Evolutionary conservation across 495 filamentous ascomycete species (phyloP).

Genomic region (Filosporella fistucella): DNA sequence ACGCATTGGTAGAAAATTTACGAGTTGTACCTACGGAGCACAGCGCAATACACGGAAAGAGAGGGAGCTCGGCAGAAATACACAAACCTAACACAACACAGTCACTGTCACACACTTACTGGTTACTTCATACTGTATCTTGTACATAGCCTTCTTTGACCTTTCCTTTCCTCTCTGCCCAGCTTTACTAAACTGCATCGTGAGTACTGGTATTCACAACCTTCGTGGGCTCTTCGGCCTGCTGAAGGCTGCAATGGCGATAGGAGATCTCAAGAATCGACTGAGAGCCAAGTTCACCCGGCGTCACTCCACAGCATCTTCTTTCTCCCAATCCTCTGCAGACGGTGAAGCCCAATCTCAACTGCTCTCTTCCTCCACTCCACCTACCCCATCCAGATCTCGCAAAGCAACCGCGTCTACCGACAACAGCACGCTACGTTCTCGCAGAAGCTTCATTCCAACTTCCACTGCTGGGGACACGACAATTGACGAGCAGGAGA

Average conservation of each 20-base stretch:
- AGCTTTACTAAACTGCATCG: too few species aligned
- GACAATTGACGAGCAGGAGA: constrained; percentile 2
- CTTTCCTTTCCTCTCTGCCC: too few species aligned
- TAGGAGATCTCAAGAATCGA: constrained; percentile 42
- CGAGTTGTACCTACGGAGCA: too few species aligned
- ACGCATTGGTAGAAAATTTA: too few species aligned
- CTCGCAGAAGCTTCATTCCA: not conserved
- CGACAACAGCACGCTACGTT: not conserved
- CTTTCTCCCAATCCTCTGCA: constrained; percentile 27
- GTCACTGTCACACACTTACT: too few species aligned
- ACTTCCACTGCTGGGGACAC: not conserved
- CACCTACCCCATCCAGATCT: constrained; percentile 2
- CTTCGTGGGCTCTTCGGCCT: constrained; percentile 1
- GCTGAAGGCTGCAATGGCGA: constrained; percentile 22
- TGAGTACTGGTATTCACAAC: not conserved
- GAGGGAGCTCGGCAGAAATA: too few species aligned
- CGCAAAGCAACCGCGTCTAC: not conserved
- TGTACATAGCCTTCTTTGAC: too few species aligned
- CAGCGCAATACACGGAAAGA: too few species aligned
- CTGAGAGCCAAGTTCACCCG: constrained; percentile 43
- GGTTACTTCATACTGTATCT: too few species aligned
- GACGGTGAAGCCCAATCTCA: constrained; percentile 6
- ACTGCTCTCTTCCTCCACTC: not conserved
- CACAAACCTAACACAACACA: too few species aligned
- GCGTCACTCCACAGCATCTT: constrained; percentile 35